Evolutionary conservation across 768 basidiomycete genomes (phyloP).

Genomic region (Leucogyrophana mollusca): DNA sequence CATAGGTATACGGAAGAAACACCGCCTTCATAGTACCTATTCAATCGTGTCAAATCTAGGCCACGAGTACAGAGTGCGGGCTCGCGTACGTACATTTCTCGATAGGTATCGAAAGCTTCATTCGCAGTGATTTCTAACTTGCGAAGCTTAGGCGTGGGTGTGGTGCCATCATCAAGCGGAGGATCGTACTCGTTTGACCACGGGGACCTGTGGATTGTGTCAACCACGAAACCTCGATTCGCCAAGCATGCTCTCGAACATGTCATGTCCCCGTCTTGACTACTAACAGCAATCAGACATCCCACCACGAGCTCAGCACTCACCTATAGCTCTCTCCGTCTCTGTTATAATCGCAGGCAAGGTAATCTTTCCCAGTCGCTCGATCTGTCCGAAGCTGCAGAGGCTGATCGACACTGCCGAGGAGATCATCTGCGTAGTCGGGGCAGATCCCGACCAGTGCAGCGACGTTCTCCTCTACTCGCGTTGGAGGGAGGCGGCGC

Average conservation of each 20-base stretch:
- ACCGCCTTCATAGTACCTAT: slow-evolving; percentile 97
- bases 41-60: not conserved
- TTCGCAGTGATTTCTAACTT: slow-evolving; percentile 93
- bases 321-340: slow-evolving; percentile 91
- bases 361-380: slow-evolving; percentile 82
- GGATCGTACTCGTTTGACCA: slow-evolving; percentile 98
- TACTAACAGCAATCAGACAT: not conserved
- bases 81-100: slow-evolving; percentile 70
- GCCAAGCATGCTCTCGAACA: no score
- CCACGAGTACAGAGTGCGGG: not conserved
- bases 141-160: slow-evolving; percentile 80
- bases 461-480: slow-evolving; percentile 84
- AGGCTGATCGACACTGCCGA: slow-evolving; percentile 94
- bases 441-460: slow-evolving; percentile 82
- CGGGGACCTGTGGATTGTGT: slow-evolving; percentile 67
- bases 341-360: slow-evolving; percentile 91
- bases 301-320: no score
- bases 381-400: slow-evolving; percentile 79
- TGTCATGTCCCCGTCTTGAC: no score
- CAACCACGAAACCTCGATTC: slow-evolving; percentile 7
- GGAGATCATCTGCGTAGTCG: slow-evolving; percentile 92
- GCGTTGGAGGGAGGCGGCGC: slow-evolving; percentile 91
- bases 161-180: slow-evolving; percentile 84
- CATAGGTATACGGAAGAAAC: slow-evolving; percentile 96
- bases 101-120: slow-evolving; percentile 96